Evolutionary conservation across 345 rosid genomes (phyloP), one percentile per base, ranked within the genome.

Genomic region (Raphanus raphanistrum): DNA sequence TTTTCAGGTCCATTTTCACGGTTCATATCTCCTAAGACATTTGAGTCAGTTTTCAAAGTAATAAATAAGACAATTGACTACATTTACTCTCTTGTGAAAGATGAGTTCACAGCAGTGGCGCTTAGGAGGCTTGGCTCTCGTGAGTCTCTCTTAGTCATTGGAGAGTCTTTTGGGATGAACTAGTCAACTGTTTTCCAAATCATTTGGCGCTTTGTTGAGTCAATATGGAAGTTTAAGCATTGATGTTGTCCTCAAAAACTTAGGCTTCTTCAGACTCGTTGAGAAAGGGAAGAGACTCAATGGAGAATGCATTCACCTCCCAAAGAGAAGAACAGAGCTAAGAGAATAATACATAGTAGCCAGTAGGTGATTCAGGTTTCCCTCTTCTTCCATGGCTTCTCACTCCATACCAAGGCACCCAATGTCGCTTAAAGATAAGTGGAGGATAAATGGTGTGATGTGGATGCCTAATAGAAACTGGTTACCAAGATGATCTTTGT

Each of bases 391-490:
- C 89, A 4, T 88, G 92, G 90, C 88, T 90, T 66, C 79, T 88
- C 31, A 86, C 90, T 32, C 92, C 95, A 65, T 88, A 83, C 82
- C 87, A 86, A 61, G 82, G 87, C 11, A 88, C 72, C 85, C 77
- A 58, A 60, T 78, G 73, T 71, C 85, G 77, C 88, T 90, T 77
- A 90, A 90, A 83, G 95, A 90, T 13, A 85, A 82, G 95, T 86
- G 88, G 79, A 90, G 88, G 33, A 87, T 90, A 52, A 87, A 83
- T 8, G 90, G 95, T 5, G 86, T 84, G 2, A 88, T 90, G 95
- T 90, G 90, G 89, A 84, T 87, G 88, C 95, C 90, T 8, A 90
- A 88, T 66, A 85, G 81, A 70, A 87, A 84, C 68, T 82, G 83
- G 75, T 70, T 90, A 80, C 92, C 90, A 0, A 84, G 69, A 86